Evolutionary conservation across 495 filamentous ascomycete genomes (phyloP), one percentile per base, ranked within the genome.

Genomic region (Xylaria flabelliformis): DNA sequence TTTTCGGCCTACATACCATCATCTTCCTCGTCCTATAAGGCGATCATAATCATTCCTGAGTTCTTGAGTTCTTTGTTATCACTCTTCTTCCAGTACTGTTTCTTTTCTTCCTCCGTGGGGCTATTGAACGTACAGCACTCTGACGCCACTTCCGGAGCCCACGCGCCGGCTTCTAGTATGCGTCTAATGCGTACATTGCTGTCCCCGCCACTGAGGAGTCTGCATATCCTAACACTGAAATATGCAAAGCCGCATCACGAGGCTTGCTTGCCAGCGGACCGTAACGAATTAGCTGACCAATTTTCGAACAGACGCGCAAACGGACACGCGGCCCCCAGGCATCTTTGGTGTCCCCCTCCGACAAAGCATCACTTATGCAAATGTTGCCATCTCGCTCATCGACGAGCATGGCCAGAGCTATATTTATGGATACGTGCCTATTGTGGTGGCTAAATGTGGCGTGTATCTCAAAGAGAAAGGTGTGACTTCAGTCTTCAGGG

Each of bases 401-500:
- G 93, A 98, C 80, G 92, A 92, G 64, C 88, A 94, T 67, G 96
- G 95, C 19, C 89, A 95, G 77, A 97, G 94, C 80, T 98, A 96
- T 79, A 97, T 98, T 34, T 99, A 99, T 81, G 96, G 96, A 75
- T 99, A 99, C 80, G 95, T 99, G 6, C 96, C 96, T 12, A 98
- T 99, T 74, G 95, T 99, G 59, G 95, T 99, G 50, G 96, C 96
- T 5, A 99, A 99, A 81, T 99, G 96, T 81, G 96, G 96, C 61
- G 95, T 99, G 1, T 99, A 94, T 76, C 82, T 99, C 74, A 99
- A 99, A 80, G 96, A 99, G 80, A 98, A 97, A 91, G 96, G 96
- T 97, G 77, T 73, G 88, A 85, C 51, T 68, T 73, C 7, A 56
- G 41, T 32, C 29, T 64, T 61, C 50, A 24, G 17, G 53, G 39